These are phyloP conservation scores for Xylariaceae sp. DNA, from an alignment of 2,329 filamentous ascomycete genomes.

Conservation along the genomic window DNA sequence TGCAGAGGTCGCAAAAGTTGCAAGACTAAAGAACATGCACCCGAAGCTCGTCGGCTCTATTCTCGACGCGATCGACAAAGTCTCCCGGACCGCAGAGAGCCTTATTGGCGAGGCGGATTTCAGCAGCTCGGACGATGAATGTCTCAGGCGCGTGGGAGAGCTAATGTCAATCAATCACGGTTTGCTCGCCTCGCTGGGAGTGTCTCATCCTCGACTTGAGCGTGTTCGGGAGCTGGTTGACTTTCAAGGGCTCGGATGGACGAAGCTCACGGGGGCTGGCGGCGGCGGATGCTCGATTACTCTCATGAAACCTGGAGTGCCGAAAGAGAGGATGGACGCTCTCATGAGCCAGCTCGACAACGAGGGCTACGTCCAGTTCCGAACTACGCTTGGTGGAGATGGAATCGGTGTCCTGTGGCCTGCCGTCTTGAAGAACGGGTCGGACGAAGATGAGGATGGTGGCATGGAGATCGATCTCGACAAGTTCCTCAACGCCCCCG, in stretches of 20 bases:
- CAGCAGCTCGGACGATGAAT: slow-evolving; percentile 56
- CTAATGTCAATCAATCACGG: slow-evolving; percentile 93
- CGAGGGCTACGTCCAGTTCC: slow-evolving; percentile 78
- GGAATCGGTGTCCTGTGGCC: slow-evolving; percentile 94
- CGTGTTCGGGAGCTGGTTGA: slow-evolving; percentile 88
- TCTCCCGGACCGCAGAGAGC: slow-evolving; percentile 51
- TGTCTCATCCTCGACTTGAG: slow-evolving; percentile 90
- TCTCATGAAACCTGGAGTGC: slow-evolving; percentile 64
- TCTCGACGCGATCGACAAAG: slow-evolving; percentile 76
- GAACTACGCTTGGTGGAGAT: slow-evolving; percentile 86
- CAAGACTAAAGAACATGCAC: slow-evolving; percentile 61
- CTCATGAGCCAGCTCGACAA: slow-evolving; percentile 61
- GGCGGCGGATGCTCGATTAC: slow-evolving; percentile 96
- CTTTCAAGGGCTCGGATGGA: slow-evolving; percentile 86
- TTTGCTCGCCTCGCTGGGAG: slow-evolving; percentile 80
- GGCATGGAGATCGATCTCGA: slow-evolving; percentile 92
- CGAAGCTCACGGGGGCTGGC: slow-evolving; percentile 91
- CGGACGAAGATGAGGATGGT: slow-evolving; percentile 69
- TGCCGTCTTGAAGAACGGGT: slow-evolving; percentile 79
- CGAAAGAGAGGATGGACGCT: slow-evolving; percentile 49
- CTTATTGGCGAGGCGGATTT: slow-evolving; percentile 59
- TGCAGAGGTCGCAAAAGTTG: slow-evolving; percentile 82
- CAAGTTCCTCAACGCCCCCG: slow-evolving; percentile 72
- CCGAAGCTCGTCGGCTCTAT: slow-evolving; percentile 75
- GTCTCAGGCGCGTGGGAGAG: slow-evolving; percentile 72